These are phyloP conservation scores for Candida lessepsii DNA, from an alignment of 805 yeast species.

Conservation along the genomic window DNA sequence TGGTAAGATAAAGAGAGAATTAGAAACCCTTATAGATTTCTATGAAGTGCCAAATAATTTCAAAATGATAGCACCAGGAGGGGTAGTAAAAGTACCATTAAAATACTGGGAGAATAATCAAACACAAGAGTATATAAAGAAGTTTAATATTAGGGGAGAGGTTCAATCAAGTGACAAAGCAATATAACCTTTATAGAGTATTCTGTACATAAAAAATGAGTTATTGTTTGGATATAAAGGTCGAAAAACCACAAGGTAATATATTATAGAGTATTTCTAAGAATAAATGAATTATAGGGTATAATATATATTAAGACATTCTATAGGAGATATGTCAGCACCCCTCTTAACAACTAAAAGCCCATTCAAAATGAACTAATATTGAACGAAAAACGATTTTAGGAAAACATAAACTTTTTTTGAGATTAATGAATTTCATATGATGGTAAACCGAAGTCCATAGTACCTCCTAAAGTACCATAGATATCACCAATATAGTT, in stretches of 20 bases:
- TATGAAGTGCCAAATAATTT: constrained; percentile 23
- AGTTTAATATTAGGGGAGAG: constrained; percentile 23
- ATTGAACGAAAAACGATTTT: neutral
- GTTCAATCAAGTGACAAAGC: too few relatives aligned
- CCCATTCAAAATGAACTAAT: too few relatives aligned
- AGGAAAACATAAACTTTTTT: too few relatives aligned
- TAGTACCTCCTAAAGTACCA: constrained; percentile 50
- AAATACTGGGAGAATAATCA: constrained; percentile 38
- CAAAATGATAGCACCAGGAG: constrained; percentile 25
- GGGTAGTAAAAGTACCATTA: constrained; percentile 16
- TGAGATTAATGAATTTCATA: constrained; percentile 10
- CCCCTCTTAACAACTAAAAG: too few relatives aligned
- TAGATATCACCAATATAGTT: constrained; percentile 64
- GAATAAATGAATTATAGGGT: too few relatives aligned
- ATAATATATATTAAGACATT: neutral
- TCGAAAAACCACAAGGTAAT: too few relatives aligned
- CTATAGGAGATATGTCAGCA: too few relatives aligned
- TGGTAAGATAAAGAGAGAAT: constrained; percentile 1
- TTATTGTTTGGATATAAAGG: too few relatives aligned
- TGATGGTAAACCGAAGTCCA: constrained; percentile 35
- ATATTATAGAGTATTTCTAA: too few relatives aligned
- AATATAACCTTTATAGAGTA: too few relatives aligned
- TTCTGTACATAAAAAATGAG: too few relatives aligned
- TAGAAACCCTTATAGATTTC: neutral
- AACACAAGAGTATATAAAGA: constrained; percentile 31